Conservation (phyloP, 2,329 filamentous ascomycete species). For the Penicillium griseofulvum region DNA sequence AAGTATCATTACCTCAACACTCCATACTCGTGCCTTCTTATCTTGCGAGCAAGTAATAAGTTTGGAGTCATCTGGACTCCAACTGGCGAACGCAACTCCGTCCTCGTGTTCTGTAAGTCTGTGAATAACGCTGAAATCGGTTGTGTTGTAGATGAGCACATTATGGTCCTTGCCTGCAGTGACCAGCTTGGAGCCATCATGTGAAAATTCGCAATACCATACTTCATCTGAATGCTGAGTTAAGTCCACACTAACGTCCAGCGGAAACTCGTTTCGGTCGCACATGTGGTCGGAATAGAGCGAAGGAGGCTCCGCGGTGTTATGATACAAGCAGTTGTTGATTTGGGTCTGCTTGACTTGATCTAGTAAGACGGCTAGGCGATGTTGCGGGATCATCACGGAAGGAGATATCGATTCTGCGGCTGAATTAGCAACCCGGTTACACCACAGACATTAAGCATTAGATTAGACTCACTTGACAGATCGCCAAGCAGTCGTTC, state of each 20-base stretch:
- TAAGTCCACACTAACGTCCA: constrained; percentile 67
- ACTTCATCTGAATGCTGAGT: constrained; percentile 75
- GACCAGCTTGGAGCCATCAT: constrained; percentile 78
- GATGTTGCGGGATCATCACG: constrained; percentile 93
- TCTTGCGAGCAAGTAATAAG: constrained; percentile 81
- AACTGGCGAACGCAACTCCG: constrained; percentile 76
- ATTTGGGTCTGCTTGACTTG: constrained; percentile 84
- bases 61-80: constrained; percentile 88
- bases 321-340: constrained; percentile 82
- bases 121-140: constrained; percentile 63
- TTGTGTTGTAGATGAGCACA: constrained; percentile 79
- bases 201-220: constrained; percentile 88
- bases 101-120: constrained; percentile 63
- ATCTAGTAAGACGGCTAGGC: constrained; percentile 75
- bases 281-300: constrained; percentile 88
- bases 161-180: constrained; percentile 73
- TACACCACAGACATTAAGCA: not conserved
- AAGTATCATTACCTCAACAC: constrained; percentile 55
- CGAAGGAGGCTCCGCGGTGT: constrained; percentile 72
- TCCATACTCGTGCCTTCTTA: constrained; percentile 71
- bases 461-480: constrained; percentile 61
- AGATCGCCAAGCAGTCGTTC: constrained; percentile 73
- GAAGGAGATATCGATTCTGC: constrained; percentile 87
- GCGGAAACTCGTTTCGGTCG: constrained; percentile 75
- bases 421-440: constrained; percentile 24